These are phyloP conservation scores for Endoconidiophora laricicola DNA, from an alignment of 2,329 filamentous ascomycete species.

Conservation along the genomic window DNA sequence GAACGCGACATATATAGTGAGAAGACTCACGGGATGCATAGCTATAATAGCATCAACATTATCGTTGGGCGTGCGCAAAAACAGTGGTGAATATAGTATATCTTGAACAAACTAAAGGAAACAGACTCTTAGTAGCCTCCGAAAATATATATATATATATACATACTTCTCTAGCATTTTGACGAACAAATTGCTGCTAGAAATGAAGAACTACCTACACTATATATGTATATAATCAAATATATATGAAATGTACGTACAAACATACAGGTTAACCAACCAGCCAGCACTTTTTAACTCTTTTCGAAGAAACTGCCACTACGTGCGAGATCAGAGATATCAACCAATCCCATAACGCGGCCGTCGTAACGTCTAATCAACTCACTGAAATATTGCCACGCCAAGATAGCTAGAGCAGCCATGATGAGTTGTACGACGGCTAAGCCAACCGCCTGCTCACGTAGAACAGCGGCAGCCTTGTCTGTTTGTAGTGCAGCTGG, in stretches of 20 bases:
- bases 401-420: slow-evolving; percentile 18
- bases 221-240: too few species aligned
- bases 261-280: not conserved
- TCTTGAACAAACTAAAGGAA: too few species aligned
- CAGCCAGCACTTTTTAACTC: slow-evolving; percentile 17
- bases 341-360: slow-evolving; percentile 29
- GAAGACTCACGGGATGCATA: too few species aligned
- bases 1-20: too few species aligned
- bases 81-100: too few species aligned
- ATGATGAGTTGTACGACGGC: slow-evolving; percentile 26
- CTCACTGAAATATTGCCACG: slow-evolving; percentile 29
- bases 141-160: too few species aligned
- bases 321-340: slow-evolving; percentile 27
- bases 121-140: too few species aligned
- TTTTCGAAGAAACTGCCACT: slow-evolving; percentile 30
- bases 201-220: too few species aligned
- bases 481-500: slow-evolving; percentile 22
- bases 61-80: too few species aligned
- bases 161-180: too few species aligned
- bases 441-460: slow-evolving; percentile 24
- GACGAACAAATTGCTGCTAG: too few species aligned
- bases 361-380: slow-evolving; percentile 28
- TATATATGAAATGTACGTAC: not conserved
- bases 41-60: too few species aligned
- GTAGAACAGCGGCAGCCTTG: slow-evolving; percentile 20